Conservation (phyloP, 192 early-diverging fungal genomes). For the Coemansia sp. region DNA sequence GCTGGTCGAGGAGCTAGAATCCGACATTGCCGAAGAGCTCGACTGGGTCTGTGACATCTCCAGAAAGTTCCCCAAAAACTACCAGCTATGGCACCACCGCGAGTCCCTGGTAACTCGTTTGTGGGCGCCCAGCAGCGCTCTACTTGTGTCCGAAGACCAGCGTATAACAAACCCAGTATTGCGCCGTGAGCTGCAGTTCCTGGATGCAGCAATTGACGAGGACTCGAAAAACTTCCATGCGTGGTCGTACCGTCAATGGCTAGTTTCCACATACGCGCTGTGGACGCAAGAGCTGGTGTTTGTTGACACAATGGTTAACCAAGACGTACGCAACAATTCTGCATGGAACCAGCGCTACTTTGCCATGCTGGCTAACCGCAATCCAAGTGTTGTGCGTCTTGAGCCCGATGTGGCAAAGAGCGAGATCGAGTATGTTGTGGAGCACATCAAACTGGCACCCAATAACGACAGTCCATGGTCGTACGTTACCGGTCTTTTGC, state of each 20-base stretch:
- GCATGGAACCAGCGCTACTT: slow-evolving; percentile 98
- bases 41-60: slow-evolving; percentile 73
- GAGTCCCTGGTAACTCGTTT: slow-evolving; percentile 27
- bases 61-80: slow-evolving; percentile 81
- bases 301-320: slow-evolving; percentile 65
- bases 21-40: slow-evolving; percentile 70
- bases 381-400: not conserved
- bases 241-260: slow-evolving; percentile 97
- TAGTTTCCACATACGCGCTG: slow-evolving; percentile 66
- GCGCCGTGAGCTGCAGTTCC: slow-evolving; percentile 69
- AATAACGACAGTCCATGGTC: slow-evolving; percentile 93
- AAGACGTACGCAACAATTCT: slow-evolving; percentile 95
- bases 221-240: slow-evolving; percentile 99
- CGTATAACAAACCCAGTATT: slow-evolving; percentile 33
- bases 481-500: slow-evolving; percentile 71
- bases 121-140: slow-evolving; percentile 16
- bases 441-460: slow-evolving; percentile 75
- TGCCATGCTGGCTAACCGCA: slow-evolving; percentile 53
- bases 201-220: slow-evolving; percentile 63
- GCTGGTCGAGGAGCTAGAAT: slow-evolving; percentile 64
- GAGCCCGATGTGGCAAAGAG: slow-evolving; percentile 15
- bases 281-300: slow-evolving; percentile 81
- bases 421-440: slow-evolving; percentile 60
- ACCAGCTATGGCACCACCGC: slow-evolving; percentile 85
- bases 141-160: slow-evolving; percentile 33